Evolutionary conservation across 179 eudicot species (phyloP).

Genomic region (Silene noctiflora): DNA sequence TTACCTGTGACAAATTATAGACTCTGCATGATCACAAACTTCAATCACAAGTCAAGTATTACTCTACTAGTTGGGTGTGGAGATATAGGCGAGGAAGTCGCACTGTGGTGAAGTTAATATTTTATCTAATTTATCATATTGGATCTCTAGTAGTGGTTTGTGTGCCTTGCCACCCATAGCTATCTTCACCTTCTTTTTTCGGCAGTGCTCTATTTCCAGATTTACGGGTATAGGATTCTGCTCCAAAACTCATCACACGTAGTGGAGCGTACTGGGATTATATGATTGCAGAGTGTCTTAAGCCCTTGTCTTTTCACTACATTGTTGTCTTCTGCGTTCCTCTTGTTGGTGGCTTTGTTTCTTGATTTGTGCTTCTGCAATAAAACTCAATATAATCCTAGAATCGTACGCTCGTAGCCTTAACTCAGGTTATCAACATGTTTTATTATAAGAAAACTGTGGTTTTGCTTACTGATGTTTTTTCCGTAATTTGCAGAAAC

Average conservation of each 20-base stretch:
- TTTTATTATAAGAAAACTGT: background rate
- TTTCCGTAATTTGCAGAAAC: conserved; percentile 26
- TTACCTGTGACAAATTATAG: background rate
- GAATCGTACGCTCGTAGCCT: background rate
- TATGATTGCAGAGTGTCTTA: background rate
- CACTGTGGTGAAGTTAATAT: background rate
- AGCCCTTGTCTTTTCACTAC: background rate
- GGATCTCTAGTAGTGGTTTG: background rate
- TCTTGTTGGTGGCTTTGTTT: background rate
- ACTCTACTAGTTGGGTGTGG: background rate
- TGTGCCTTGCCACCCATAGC: background rate
- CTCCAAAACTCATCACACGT: background rate
- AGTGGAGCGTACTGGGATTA: background rate
- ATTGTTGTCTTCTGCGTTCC: background rate
- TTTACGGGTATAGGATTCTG: background rate
- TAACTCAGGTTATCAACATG: background rate
- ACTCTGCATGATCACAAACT: background rate
- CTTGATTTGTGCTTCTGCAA: background rate
- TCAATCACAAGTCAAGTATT: background rate
- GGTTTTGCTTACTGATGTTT: background rate
- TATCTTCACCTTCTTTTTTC: background rate
- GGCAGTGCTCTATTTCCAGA: too few relatives aligned
- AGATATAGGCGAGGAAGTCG: background rate
- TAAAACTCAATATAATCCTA: background rate
- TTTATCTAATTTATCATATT: background rate